Base-by-base conservation (phyloP, 2,329 filamentous ascomycete species). In the Zymoseptoria passerinii region DNA sequence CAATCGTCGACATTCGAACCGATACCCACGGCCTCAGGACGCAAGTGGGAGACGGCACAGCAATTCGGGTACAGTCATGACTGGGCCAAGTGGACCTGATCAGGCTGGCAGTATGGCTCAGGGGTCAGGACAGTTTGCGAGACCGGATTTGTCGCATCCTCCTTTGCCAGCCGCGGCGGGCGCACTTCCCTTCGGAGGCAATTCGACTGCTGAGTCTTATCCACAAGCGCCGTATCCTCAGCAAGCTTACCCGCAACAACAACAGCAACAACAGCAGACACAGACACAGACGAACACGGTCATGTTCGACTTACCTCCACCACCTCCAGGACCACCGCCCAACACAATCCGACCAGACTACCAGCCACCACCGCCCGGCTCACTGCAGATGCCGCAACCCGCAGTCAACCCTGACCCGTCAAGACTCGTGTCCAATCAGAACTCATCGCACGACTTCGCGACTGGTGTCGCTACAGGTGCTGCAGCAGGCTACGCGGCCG, bases 321-420 rank as follows among this genome's bases (percentile, higher is more conserved):
- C 70, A n/a, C 67, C 65, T 48, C 71, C 71, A 23, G 70, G 66
- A 28, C 72, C 71, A 50, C 71, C 71, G 57, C 73, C 71, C 28
- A 61, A 65, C 56, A 62, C 54, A 18, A 28, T 48, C 5, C 54
- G 59, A 53, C 65, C 64, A 18, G 59, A 61, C 13, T 68, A 70
- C 52, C 50, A 55, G 8, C 57, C 65, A 10, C 66, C 68, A 16
- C 61, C 64, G 9, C 64, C 65, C 28, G 69, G 69, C 1, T 66
- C 65, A 10, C 55, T 68, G 35, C 65, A 68, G 50, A 70, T 77
- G 58, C 70, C 75, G 5, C 67, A 70, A 52, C 76, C 77, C 8
- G 76, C 75, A 23, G 72, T 74, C 19, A 74, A 63, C 61, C 74
- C 62, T 63, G 74, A 65, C 68, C 70, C 69, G 8, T 65, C 62